Conservation (phyloP, 257 asterid species). For the Schizonepeta tenuifolia region DNA sequence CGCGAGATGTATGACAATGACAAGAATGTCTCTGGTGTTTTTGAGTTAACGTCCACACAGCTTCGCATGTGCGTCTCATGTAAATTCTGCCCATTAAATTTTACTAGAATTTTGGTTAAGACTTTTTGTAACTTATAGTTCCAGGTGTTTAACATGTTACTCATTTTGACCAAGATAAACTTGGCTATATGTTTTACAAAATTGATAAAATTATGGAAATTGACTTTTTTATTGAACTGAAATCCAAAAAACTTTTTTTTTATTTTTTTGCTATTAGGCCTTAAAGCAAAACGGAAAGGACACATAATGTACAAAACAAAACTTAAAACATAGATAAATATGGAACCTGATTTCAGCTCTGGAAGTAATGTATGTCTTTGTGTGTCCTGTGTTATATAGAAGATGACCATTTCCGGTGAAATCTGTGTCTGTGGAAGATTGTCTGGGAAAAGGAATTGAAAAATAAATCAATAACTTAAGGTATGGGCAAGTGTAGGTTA, state of each 20-base stretch:
- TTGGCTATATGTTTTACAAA: background rate
- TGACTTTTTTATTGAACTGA: background rate
- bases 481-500: slow-evolving; percentile 22
- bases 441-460: slow-evolving; percentile 46
- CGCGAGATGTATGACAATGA: too few relatives aligned
- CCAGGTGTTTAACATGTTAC: too few relatives aligned
- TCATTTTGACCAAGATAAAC: too few relatives aligned
- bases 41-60: too few relatives aligned
- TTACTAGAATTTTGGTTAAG: too few relatives aligned
- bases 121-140: too few relatives aligned
- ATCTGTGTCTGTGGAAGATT: slow-evolving; percentile 64
- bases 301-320: background rate
- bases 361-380: slow-evolving; percentile 79
- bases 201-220: background rate
- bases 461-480: slow-evolving; percentile 33
- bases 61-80: too few relatives aligned
- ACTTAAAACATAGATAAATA: background rate
- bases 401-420: slow-evolving; percentile 73
- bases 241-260: background rate
- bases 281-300: background rate
- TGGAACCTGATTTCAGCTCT: slow-evolving; percentile 71
- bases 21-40: too few relatives aligned
- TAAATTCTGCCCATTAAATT: too few relatives aligned
- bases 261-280: background rate
- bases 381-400: slow-evolving; percentile 87